Conservation (phyloP, 495 filamentous ascomycete genomes). For the Neurospora sp. region DNA sequence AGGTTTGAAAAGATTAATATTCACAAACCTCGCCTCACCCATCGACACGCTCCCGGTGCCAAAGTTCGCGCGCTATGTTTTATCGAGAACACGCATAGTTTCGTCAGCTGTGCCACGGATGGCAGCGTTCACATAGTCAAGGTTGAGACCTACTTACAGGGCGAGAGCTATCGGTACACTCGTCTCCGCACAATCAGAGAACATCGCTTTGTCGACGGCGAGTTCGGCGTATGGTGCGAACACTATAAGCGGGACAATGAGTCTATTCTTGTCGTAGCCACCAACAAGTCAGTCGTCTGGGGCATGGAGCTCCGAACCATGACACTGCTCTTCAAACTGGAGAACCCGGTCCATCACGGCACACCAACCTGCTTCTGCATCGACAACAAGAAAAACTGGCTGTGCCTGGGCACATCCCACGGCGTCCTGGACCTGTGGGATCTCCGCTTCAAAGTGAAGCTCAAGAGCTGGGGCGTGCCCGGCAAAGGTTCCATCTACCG, state of each 20-base stretch:
- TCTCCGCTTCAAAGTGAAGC: slow-evolving; percentile 75
- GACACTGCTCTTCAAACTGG: slow-evolving; percentile 65
- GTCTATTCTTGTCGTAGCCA: slow-evolving; percentile 77
- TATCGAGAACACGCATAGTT: slow-evolving; percentile 88
- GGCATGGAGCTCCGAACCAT: slow-evolving; percentile 86
- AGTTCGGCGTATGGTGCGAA: slow-evolving; percentile 84
- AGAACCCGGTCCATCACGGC: slow-evolving; percentile 90
- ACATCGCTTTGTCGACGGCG: slow-evolving; percentile 62
- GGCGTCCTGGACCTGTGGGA: slow-evolving; percentile 95
- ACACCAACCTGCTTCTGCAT: slow-evolving; percentile 88
- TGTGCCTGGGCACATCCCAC: slow-evolving; percentile 84
- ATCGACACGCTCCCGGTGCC: slow-evolving; percentile 57
- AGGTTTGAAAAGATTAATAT: slow-evolving; percentile 83
- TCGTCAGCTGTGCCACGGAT: slow-evolving; percentile 81
- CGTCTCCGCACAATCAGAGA: slow-evolving; percentile 66
- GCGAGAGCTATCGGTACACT: slow-evolving; percentile 58
- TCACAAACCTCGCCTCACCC: slow-evolving; percentile 78
- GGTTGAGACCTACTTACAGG: slow-evolving; percentile 60
- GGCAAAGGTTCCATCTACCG: slow-evolving; percentile 74
- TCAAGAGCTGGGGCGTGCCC: slow-evolving; percentile 83
- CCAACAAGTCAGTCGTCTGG: slow-evolving; percentile 70
- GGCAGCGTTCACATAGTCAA: slow-evolving; percentile 84
- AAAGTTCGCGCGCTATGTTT: slow-evolving; percentile 77
- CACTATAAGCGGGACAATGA: slow-evolving; percentile 75
- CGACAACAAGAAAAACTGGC: slow-evolving; percentile 76